Evolutionary conservation across 2,329 filamentous ascomycete genomes (phyloP).

Genomic region (Curvularia sp.): DNA sequence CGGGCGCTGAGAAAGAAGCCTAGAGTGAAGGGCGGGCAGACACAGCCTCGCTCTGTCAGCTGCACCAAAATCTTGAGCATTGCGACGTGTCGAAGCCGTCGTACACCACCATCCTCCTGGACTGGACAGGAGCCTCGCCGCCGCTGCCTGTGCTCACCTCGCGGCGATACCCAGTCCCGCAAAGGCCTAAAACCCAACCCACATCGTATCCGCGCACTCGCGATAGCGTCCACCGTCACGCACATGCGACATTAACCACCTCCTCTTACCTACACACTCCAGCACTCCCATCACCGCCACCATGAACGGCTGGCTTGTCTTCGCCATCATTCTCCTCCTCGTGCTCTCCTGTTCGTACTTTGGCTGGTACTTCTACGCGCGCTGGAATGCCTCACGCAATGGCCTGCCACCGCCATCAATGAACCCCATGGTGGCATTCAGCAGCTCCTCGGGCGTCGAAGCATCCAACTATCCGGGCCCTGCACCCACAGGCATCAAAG

Average conservation of each 20-base stretch:
- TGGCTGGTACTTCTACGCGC: constrained; percentile 75
- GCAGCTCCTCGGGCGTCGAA: constrained; percentile 36
- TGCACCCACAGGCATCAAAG: constrained; percentile 68
- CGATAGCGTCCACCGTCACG: constrained; percentile 18
- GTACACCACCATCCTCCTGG: neutral
- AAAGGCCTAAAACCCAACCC: constrained; percentile 5
- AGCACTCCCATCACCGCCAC: constrained; percentile 26
- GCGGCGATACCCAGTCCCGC: neutral
- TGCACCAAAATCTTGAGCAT: constrained; percentile 19
- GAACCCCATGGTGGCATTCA: constrained; percentile 77
- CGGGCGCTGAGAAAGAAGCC: constrained; percentile 5
- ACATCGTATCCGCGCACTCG: constrained; percentile 17
- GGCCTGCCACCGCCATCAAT: constrained; percentile 76
- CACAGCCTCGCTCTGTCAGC: constrained; percentile 32
- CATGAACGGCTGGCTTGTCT: constrained; percentile 59
- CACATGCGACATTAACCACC: constrained; percentile 19
- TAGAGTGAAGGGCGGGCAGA: constrained; percentile 21
- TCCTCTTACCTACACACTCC: neutral
- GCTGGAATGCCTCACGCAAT: constrained; percentile 74
- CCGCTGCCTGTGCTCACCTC: neutral
- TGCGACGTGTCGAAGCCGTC: constrained; percentile 16
- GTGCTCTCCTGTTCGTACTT: constrained; percentile 65
- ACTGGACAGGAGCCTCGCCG: neutral
- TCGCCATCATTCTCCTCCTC: constrained; percentile 76
- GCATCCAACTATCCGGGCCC: constrained; percentile 58